phyloP scores from a whole-genome alignment of 108 stramenopile species.

The Cyclotella kingstonii region DNA sequence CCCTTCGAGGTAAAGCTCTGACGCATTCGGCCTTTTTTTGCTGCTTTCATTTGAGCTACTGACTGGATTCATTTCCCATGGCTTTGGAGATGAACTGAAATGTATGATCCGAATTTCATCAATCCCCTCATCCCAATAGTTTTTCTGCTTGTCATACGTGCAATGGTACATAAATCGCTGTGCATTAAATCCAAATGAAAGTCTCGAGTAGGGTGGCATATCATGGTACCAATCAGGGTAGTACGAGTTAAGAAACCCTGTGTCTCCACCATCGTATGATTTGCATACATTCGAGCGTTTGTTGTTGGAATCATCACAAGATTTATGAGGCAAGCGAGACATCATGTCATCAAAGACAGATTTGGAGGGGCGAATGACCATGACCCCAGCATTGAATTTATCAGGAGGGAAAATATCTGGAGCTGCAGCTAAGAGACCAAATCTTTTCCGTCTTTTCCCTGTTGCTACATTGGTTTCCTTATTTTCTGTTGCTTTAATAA shows the following conservation, averaged over 20 bases:
- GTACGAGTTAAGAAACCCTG: constrained; percentile 86
- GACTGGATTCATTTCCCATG: constrained; percentile 66
- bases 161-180: constrained; percentile 75
- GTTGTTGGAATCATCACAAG: constrained; percentile 2
- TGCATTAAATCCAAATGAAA: constrained; percentile 81
- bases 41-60: constrained; percentile 16
- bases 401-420: constrained; percentile 86
- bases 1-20: constrained; percentile 10
- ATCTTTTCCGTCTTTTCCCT: too few relatives aligned
- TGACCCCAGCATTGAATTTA: constrained; percentile 89
- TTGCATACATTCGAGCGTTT: constrained; percentile 15
- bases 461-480: constrained; percentile 14
- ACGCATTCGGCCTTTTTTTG: background rate
- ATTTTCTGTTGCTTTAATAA: background rate
- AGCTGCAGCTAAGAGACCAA: constrained; percentile 79
- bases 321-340: constrained; percentile 9
- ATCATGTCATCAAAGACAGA: constrained; percentile 53
- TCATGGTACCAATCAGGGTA: constrained; percentile 69
- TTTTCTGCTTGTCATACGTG: constrained; percentile 55
- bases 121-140: constrained; percentile 72
- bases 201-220: constrained; percentile 56
- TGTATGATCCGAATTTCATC: constrained; percentile 65
- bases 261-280: constrained; percentile 84
- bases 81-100: constrained; percentile 75
- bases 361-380: constrained; percentile 72